phyloP scores from a whole-genome alignment of 345 rosid genomes.

The Hibiscus trionum region DNA sequence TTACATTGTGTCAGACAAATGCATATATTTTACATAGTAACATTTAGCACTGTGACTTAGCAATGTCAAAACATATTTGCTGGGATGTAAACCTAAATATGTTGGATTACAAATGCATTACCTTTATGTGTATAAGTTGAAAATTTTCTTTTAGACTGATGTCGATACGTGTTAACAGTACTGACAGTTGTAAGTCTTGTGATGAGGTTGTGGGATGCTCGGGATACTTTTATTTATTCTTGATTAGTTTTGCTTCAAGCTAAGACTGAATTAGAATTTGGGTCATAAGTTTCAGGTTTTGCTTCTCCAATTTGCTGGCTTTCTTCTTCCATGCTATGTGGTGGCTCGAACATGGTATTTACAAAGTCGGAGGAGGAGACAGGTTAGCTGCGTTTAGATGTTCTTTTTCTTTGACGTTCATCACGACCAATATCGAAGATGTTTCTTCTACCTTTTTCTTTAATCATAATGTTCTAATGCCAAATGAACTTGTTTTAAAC shows the following conservation, averaged over 20 bases:
- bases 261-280: slow-evolving; percentile 6
- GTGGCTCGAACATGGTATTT: slow-evolving; percentile 50
- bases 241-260: not conserved
- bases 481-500: too few species aligned
- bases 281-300: slow-evolving; percentile 49
- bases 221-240: not conserved
- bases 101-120: not conserved
- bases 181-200: not conserved
- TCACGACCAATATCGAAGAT: not conserved
- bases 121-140: not conserved
- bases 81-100: not conserved
- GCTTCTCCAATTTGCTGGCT: slow-evolving; percentile 52
- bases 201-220: not conserved
- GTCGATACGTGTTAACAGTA: not conserved
- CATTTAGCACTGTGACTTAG: not conserved
- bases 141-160: not conserved
- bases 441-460: not conserved
- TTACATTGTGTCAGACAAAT: not conserved
- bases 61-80: not conserved
- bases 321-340: slow-evolving; percentile 54
- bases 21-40: not conserved
- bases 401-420: not conserved
- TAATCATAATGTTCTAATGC: not conserved
- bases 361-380: slow-evolving; percentile 50
- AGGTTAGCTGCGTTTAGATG: slow-evolving; percentile 13